These are phyloP conservation scores for Suhomyces faveliae DNA, from an alignment of 805 yeast species.

Conservation along the genomic window DNA sequence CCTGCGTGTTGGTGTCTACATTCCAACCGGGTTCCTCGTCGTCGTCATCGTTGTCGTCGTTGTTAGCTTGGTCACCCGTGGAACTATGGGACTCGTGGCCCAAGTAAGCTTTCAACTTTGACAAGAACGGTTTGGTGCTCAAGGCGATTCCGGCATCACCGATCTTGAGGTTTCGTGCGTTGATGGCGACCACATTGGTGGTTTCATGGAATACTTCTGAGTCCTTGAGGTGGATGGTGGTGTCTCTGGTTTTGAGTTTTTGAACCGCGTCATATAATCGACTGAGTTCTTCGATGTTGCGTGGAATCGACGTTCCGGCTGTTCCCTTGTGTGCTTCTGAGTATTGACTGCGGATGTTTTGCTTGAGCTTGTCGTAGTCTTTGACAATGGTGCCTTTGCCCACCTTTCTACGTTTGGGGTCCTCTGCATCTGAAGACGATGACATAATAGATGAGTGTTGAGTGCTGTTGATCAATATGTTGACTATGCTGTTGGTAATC, in stretches of 20 bases:
- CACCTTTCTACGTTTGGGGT: constrained; percentile 3
- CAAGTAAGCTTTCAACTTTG: constrained; percentile 34
- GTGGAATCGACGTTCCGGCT: constrained; percentile 49
- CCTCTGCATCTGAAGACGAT: neutral
- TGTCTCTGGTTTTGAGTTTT: constrained; percentile 31
- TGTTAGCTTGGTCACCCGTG: too few species aligned
- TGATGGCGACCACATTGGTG: constrained; percentile 61
- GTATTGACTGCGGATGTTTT: constrained; percentile 33
- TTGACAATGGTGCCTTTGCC: constrained; percentile 14
- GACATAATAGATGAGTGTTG: neutral
- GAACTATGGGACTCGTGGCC: neutral
- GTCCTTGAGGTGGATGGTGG: constrained; percentile 47
- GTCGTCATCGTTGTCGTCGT: constrained; percentile 15
- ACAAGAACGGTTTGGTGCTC: constrained; percentile 46
- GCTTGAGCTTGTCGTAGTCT: constrained; percentile 29
- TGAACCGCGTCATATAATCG: constrained; percentile 44
- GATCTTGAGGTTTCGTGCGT: constrained; percentile 58
- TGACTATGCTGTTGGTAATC: too few species aligned
- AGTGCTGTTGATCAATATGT: too few species aligned
- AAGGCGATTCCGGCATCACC: constrained; percentile 55
- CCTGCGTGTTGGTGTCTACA: constrained; percentile 7
- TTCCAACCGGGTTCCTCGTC: constrained; percentile 9
- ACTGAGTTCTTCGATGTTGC: constrained; percentile 47
- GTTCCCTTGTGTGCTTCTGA: constrained; percentile 57
- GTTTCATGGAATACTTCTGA: constrained; percentile 61